Percentiles rank a stretch among this genome's conserved stretches.
phyloP scores from a whole-genome alignment of 345 rosid species.

The Dimocarpus longan region DNA sequence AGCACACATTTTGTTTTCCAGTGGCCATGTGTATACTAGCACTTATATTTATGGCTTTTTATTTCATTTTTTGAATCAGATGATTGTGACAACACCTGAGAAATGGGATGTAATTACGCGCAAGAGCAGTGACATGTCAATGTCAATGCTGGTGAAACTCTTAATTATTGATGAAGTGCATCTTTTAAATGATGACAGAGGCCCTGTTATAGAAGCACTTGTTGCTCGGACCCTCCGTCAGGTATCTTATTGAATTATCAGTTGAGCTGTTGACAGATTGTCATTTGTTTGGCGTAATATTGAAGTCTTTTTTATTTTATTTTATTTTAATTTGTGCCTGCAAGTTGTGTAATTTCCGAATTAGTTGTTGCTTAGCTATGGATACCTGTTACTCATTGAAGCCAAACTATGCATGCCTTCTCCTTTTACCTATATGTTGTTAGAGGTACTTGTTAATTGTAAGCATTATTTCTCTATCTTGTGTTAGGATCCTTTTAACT shows the following conservation, averaged over 20 bases:
- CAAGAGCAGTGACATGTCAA: slow-evolving; percentile 98
- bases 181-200: slow-evolving; percentile 98
- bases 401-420: not conserved
- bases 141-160: slow-evolving; percentile 96
- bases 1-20: slow-evolving; percentile 16
- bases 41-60: slow-evolving; percentile 21
- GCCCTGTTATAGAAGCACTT: slow-evolving; percentile 95
- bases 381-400: not conserved
- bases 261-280: slow-evolving; percentile 17
- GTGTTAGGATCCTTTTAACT: not conserved
- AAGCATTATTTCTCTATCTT: not conserved
- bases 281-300: not conserved
- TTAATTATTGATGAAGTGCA: slow-evolving; percentile 98
- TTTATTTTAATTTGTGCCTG: slow-evolving; percentile 13
- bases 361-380: not conserved
- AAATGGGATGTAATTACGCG: slow-evolving; percentile 99
- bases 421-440: not conserved
- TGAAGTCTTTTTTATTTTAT: not conserved
- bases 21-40: slow-evolving; percentile 2
- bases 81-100: slow-evolving; percentile 99
- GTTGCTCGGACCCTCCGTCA: slow-evolving; percentile 99
- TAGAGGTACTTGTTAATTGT: not conserved
- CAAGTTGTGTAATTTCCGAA: slow-evolving; percentile 11
- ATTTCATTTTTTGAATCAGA: slow-evolving; percentile 49
- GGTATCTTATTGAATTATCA: slow-evolving; percentile 45